phyloP scores from a whole-genome alignment of 1,139 yeast genomes.

The Geotrichum histeridarum region DNA sequence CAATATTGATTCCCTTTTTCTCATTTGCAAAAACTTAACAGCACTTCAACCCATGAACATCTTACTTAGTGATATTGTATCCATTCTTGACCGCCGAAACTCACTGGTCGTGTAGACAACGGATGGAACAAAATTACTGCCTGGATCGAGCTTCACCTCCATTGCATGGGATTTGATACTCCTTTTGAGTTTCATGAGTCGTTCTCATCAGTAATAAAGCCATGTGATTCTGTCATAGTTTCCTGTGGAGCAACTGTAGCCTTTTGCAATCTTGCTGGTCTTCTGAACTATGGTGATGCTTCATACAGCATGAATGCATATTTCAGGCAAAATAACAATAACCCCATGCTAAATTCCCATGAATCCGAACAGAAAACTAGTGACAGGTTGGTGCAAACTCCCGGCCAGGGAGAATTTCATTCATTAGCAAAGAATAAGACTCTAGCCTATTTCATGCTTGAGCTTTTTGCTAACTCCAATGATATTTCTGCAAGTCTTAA shows the following conservation, averaged over 20 bases:
- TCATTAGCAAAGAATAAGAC: slow-evolving; percentile 11
- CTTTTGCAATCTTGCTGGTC: slow-evolving; percentile 29
- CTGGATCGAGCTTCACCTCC: not conserved
- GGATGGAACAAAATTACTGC: not conserved
- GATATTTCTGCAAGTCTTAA: slow-evolving; percentile 22
- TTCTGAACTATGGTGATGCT: slow-evolving; percentile 28
- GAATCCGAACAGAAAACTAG: not conserved
- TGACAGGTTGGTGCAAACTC: not conserved
- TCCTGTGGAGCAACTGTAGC: slow-evolving; percentile 31
- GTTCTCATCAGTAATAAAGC: too few relatives aligned
- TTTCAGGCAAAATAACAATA: slow-evolving; percentile 8
- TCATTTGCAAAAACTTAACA: slow-evolving; percentile 32
- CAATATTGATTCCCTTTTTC: slow-evolving; percentile 32
- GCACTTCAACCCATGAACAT: slow-evolving; percentile 26
- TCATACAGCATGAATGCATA: slow-evolving; percentile 15
- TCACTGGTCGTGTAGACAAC: too few relatives aligned
- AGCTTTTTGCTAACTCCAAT: slow-evolving; percentile 16
- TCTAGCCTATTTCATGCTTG: slow-evolving; percentile 21
- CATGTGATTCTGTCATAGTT: too few relatives aligned
- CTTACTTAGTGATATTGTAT: not conserved
- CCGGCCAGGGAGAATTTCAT: slow-evolving; percentile 1
- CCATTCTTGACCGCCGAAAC: not conserved
- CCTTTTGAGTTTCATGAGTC: too few relatives aligned
- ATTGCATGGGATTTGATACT: not conserved
- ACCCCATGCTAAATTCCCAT: not conserved